Conservation (phyloP, 108 stramenopile genomes). For the Pseudonitzschia delicatissima region DNA sequence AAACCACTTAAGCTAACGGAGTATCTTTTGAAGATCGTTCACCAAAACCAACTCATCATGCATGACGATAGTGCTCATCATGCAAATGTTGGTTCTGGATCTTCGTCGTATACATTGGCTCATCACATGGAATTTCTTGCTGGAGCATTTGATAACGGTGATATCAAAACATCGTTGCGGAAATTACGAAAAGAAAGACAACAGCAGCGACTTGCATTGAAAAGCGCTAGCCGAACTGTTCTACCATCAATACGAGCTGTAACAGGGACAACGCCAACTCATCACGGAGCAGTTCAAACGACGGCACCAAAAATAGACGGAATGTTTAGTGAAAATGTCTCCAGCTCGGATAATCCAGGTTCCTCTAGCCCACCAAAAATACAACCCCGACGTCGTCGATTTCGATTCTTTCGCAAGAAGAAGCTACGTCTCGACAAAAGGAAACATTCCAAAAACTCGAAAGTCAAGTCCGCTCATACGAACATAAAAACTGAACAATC, state of each 20-base stretch:
- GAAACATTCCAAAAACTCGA: no score
- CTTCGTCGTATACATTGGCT: constrained; percentile 9
- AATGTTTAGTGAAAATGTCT: not conserved
- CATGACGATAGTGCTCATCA: not conserved
- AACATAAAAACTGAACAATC: no score
- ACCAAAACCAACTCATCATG: constrained; percentile 1
- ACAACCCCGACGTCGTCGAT: constrained; percentile 5
- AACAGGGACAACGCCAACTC: constrained; percentile 11
- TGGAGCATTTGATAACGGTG: constrained; percentile 1
- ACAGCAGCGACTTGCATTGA: not conserved
- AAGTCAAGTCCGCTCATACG: no score
- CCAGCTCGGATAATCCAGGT: not conserved
- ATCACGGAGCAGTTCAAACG: not conserved
- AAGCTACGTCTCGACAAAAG: not conserved
- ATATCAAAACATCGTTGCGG: constrained; percentile 11
- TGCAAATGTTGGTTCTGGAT: not conserved
- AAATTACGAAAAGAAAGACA: constrained; percentile 10
- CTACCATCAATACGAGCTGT: constrained; percentile 1
- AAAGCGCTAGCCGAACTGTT: not conserved
- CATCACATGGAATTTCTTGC: constrained; percentile 31
- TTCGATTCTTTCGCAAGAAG: constrained; percentile 21
- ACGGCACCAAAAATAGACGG: not conserved
- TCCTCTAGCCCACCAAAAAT: not conserved
- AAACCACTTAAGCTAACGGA: not conserved
- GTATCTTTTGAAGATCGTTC: constrained; percentile 8